Conservation (phyloP, 148 eudicot species). For the Silene conica region DNA sequence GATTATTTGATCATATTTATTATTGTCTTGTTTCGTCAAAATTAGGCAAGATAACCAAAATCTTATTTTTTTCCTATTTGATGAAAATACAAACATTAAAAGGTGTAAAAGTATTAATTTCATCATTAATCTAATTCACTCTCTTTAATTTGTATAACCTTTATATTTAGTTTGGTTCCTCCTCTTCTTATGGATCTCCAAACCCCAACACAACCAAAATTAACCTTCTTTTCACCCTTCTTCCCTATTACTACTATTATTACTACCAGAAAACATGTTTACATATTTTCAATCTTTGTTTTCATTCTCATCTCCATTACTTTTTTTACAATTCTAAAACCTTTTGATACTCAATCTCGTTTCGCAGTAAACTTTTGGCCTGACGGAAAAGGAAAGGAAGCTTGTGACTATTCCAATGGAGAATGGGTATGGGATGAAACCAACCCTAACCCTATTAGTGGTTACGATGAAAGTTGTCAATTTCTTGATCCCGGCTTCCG, state of each 20-base stretch:
- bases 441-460: conserved; percentile 20
- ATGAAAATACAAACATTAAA: too few species aligned
- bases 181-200: conserved; percentile 57
- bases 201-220: conserved; percentile 13
- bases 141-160: background rate
- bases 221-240: conserved; percentile 11
- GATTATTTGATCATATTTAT: too few species aligned
- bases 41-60: too few species aligned
- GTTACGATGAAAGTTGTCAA: conserved; percentile 55
- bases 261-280: conserved; percentile 28
- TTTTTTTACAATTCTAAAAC: conserved; percentile 21
- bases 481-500: conserved; percentile 76
- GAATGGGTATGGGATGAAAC: conserved; percentile 61
- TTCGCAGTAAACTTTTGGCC: conserved; percentile 12
- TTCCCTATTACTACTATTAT: conserved; percentile 21
- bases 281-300: conserved; percentile 22
- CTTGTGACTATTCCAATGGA: conserved; percentile 59
- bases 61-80: too few species aligned
- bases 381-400: background rate
- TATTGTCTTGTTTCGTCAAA: too few species aligned
- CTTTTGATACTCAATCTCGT: conserved; percentile 24
- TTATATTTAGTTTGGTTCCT: background rate
- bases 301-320: conserved; percentile 22
- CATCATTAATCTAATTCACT: too few species aligned
- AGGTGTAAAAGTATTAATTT: too few species aligned